These are phyloP conservation scores for Pichia sp. DNA, from an alignment of 1,139 yeast species.

Conservation along the genomic window DNA sequence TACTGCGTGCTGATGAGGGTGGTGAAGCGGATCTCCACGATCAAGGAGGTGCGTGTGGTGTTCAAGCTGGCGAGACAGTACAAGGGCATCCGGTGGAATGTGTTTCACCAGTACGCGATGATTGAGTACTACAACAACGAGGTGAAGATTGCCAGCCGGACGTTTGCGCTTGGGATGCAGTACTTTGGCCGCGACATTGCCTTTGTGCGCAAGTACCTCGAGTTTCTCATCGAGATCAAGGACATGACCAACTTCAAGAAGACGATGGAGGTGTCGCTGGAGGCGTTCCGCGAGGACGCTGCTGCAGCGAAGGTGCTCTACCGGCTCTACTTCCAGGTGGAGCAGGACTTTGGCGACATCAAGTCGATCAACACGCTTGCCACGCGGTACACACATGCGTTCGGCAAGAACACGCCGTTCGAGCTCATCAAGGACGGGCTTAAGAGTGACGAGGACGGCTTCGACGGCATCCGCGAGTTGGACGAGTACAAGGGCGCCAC, in stretches of 20 bases:
- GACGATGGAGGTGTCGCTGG: conserved; percentile 65
- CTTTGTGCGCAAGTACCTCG: conserved; percentile 66
- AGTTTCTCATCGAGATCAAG: conserved; percentile 65
- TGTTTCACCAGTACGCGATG: conserved; percentile 77
- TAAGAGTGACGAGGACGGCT: neutral
- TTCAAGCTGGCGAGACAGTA: conserved; percentile 58
- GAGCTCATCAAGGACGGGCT: conserved; percentile 2
- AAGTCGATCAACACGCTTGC: conserved; percentile 66
- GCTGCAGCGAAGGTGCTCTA: conserved; percentile 46
- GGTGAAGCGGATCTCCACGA: conserved; percentile 57
- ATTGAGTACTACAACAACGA: conserved; percentile 69
- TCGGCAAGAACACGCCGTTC: conserved; percentile 27
- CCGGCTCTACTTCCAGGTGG: conserved; percentile 41
- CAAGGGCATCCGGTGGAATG: conserved; percentile 60
- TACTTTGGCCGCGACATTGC: conserved; percentile 49
- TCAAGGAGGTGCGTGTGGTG: conserved; percentile 67
- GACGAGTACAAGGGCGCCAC: conserved; percentile 7
- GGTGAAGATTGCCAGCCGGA: conserved; percentile 66
- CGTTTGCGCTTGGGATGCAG: conserved; percentile 77
- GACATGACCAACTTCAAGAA: conserved; percentile 83
- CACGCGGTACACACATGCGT: conserved; percentile 58
- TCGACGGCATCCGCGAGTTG: conserved; percentile 5
- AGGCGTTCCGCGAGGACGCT: conserved; percentile 35
- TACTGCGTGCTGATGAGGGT: conserved; percentile 59
- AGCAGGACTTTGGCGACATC: conserved; percentile 61